Evolutionary conservation across 257 asterid species (phyloP), one percentile per base, ranked within the genome.

Genomic region (Primulina eburnea): DNA sequence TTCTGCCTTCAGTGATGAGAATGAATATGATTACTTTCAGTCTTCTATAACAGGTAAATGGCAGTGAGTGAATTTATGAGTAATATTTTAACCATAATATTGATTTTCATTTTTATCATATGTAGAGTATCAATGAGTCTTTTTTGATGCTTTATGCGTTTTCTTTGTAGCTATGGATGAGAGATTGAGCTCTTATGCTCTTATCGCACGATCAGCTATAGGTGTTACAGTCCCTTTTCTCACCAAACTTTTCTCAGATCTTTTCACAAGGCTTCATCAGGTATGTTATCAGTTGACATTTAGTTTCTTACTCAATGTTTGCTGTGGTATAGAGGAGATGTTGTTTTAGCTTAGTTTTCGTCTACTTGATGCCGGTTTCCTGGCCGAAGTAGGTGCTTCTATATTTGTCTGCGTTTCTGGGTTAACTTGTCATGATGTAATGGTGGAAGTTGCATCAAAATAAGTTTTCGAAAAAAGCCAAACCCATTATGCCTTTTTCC

Each of bases 141-240:
- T 75, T 75, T 72, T 32, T 57, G 58, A 30, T 76, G 72, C 71
- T 74, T 68, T 60, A 52, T 67, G 60, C 75, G 50, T 62, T 77
- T 30, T 69, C 70, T 77, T 81, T 82, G 77, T 80, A 92, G 99
- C 96, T 60, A 90, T 90, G 99, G 99, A 93, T 80, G 99, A 93
- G 88, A 80, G 99, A 79, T 75, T 93, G 81, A 87, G 91, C 82
- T 83, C 95, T 38, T 93, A 93, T 87, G 99, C 96, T 70, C 96
- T 93, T 72, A 89, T 93, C 82, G 99, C 96, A 82, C 92, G 99
- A 76, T 90, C 95, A 76, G 92, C 99, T 78, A 74, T 84, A 53
- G 87, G 81, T 65, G 73, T 79, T 35, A 71, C 92, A 43, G 73
- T 89, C 79, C 96, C 96, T 75, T 85, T 87, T 62, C 90, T 93